Evolutionary conservation across 306 rosid genomes (phyloP).

Genomic region (Mimosa bimucronata): DNA sequence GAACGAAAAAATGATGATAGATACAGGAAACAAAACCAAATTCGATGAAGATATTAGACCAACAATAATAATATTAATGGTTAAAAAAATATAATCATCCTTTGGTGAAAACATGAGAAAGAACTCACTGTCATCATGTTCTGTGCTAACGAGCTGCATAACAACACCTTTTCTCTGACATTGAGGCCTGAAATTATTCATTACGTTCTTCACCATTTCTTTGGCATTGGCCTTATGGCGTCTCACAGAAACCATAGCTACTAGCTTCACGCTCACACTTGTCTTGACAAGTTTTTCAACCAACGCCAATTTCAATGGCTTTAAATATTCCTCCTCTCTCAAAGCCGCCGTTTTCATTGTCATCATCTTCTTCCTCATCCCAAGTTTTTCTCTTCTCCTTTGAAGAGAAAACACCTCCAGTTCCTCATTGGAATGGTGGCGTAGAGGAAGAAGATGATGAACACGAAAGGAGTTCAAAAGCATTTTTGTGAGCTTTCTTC

Average conservation of each 20-base stretch:
- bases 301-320: not conserved
- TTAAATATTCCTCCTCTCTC: not conserved
- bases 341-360: not conserved
- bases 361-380: constrained; percentile 10
- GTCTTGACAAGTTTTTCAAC: not conserved
- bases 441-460: not conserved
- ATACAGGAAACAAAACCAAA: no score
- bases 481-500: not conserved
- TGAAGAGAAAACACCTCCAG: not conserved
- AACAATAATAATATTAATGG: no score
- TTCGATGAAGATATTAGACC: no score
- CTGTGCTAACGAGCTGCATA: constrained; percentile 54
- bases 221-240: not conserved
- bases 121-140: constrained; percentile 42
- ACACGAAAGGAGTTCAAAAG: not conserved
- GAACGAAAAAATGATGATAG: no score
- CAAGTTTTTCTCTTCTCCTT: not conserved
- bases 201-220: constrained; percentile 20
- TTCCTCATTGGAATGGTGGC: not conserved
- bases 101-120: not conserved
- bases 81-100: no score
- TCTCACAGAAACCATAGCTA: constrained; percentile 38
- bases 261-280: constrained; percentile 20
- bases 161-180: constrained; percentile 23
- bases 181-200: constrained; percentile 19